Evolutionary conservation across 129 eudicot species (phyloP).

Genomic region (Saussurea involucrata): DNA sequence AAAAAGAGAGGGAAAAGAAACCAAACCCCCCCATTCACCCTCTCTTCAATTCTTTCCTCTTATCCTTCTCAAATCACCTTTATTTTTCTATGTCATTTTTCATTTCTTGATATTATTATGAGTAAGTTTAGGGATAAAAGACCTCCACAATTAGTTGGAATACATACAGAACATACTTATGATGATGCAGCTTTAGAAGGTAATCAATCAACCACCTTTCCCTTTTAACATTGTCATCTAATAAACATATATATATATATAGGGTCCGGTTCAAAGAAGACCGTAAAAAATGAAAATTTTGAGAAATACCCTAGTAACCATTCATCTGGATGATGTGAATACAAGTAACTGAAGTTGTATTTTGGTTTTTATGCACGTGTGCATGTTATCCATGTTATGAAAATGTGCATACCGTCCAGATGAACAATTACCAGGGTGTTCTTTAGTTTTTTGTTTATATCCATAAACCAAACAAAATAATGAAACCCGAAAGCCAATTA

Average conservation of each 20-base stretch:
- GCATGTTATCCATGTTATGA: no score
- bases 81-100: neutral
- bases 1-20: conserved; percentile 24
- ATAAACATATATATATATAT: no score
- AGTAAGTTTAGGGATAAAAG: conserved; percentile 32
- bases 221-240: neutral
- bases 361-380: no score
- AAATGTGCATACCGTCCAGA: no score
- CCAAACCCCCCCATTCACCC: conserved; percentile 7
- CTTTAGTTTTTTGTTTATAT: no score
- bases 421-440: no score
- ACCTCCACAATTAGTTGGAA: conserved; percentile 26
- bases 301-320: no score
- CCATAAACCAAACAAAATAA: neutral
- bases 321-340: no score
- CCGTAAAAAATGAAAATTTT: no score
- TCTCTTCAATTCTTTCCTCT: conserved; percentile 22
- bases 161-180: conserved; percentile 18
- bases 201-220: conserved; percentile 7
- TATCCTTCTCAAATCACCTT: conserved; percentile 29
- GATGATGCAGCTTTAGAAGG: conserved; percentile 45
- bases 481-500: neutral
- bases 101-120: conserved; percentile 25
- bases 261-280: no score
- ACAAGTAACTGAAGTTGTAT: no score